Evolutionary conservation across 2,329 filamentous ascomycete species (phyloP).

Genomic region (Juglanconis sp.): DNA sequence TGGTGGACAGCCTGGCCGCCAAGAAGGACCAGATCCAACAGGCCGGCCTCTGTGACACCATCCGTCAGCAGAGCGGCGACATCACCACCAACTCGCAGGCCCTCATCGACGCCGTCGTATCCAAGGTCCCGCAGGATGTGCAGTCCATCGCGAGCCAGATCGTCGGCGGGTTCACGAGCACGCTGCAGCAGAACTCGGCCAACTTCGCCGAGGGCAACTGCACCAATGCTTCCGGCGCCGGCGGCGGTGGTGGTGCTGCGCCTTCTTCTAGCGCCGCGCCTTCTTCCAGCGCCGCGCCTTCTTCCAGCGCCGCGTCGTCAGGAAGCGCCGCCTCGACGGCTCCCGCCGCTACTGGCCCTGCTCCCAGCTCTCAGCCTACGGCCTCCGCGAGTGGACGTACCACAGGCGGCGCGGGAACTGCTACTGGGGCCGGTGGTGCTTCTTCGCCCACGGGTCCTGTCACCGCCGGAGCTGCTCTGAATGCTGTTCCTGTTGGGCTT

Average conservation of each 20-base stretch:
- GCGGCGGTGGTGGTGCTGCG: constrained; percentile 28
- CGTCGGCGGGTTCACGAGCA: constrained; percentile 35
- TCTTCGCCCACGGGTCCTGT: not conserved
- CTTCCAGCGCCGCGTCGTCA: constrained; percentile 22
- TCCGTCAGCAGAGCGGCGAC: constrained; percentile 3
- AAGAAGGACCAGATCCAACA: constrained; percentile 15
- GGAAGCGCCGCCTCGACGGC: constrained; percentile 37
- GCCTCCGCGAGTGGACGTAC: not conserved
- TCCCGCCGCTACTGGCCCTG: not conserved
- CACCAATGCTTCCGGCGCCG: constrained; percentile 41
- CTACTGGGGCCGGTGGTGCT: constrained; percentile 1
- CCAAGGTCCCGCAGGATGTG: constrained; percentile 15
- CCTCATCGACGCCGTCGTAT: constrained; percentile 17
- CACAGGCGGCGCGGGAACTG: not conserved
- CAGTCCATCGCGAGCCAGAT: constrained; percentile 13
- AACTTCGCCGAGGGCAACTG: constrained; percentile 48
- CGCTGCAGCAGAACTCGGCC: constrained; percentile 51
- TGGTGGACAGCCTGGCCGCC: constrained; percentile 7
- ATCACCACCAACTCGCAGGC: constrained; percentile 8
- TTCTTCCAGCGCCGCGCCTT: not conserved
- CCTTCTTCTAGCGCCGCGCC: not conserved
- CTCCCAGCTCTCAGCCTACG: not conserved
- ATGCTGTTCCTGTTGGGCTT: constrained; percentile 4
- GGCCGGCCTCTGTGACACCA: constrained; percentile 10
- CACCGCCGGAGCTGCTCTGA: constrained; percentile 3